Evolutionary conservation across 2,329 filamentous ascomycete species (phyloP), one percentile per base, ranked within the genome.

Genomic region (Ophioceras dolichostomum): DNA sequence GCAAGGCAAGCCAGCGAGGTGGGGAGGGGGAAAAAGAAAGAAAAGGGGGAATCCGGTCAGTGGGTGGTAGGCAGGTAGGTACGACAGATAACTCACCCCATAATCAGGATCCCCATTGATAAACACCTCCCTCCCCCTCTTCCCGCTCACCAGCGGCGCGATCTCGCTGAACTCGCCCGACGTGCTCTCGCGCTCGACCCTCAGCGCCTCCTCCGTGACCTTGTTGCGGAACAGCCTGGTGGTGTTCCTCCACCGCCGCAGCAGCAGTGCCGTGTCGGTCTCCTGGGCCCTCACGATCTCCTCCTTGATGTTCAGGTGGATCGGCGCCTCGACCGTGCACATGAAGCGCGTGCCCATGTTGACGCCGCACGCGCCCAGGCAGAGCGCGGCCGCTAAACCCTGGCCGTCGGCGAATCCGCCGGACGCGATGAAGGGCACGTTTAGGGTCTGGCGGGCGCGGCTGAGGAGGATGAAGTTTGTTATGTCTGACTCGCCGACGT

Each of bases 341-440:
- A 98, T 93, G 67, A 96, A 98, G 30, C 91, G 71, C 9, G 91
- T 98, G 40, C 91, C 91, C 91, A 98, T 98, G 64, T 98, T 98
- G 63, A 96, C 79, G 44, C 91, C 91, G 57, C 85, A 84, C 0
- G 91, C 91, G 26, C 91, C 91, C 10, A 98, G 72, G 29, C 81
- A 80, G 48, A 98, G 67, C 7, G 91, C 91, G 2, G 89, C 91
- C 1, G 91, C 91, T 16, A 98, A 72, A 4, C 91, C 91, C 51
- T 94, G 76, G 0, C 91, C 91, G 56, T 98, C 91, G 10, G 87
- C 89, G 54, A 98, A 96, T 2, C 91, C 91, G 39, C 91, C 91
- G 2, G 83, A 93, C 1, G 91, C 91, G 54, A 98, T 94, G 58
- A 96, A 98, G 1, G 91, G 91, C 9, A 93, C 75, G 26, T 72